Base-by-base conservation (phyloP, 1,139 yeast species). In the Protomyces gravidus region DNA sequence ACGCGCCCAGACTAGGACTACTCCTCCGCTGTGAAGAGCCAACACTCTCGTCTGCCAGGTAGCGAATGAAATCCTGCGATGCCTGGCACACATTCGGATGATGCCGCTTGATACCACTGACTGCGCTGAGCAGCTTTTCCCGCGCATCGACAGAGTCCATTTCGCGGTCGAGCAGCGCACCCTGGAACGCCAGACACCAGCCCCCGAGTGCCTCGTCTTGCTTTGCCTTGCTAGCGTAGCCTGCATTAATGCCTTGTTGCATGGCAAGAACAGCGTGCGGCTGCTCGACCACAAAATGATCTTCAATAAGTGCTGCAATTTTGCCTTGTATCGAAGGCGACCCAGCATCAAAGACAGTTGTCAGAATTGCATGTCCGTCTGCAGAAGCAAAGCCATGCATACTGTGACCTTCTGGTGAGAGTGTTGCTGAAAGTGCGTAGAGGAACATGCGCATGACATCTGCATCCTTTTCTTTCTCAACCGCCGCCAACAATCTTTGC, bases 11-110 rank as follows among this genome's bases (percentile, higher is more conserved):
- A 17, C 42, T 36, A 15, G 17, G 33, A 26, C 53, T 23, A 32
- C 53, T 7, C 39, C 30, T 15, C 40, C 27, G 32, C 27, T 27
- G 13, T 27, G 27, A 17, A 13, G 26, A 9, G 36, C 47, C 45
- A 15, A 21, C 32, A 47, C 45, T 15, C 32, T 84, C 81, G 49
- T 72, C 68, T 17, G 82, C 77, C 51, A 88, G 71, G 95, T 95
- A 88, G 39, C 77, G 71, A 57, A 87, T 65, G 65, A 87, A 71
- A 1, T 63, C 61, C 45, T 66, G 68, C 21, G 62, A 59, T 1
- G 69, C 67, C 1, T 66, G 64, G 21, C 70, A 62, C 19, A 59
- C 55, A 9, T 62, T 58, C 7, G 64, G 55, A 15, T 62, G 52
- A 13, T 60, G 55, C 33, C 67, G 64, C 55, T 67, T 69, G 50